Base-by-base conservation (phyloP, 345 rosid genomes). In the Aurinia saxatilis region DNA sequence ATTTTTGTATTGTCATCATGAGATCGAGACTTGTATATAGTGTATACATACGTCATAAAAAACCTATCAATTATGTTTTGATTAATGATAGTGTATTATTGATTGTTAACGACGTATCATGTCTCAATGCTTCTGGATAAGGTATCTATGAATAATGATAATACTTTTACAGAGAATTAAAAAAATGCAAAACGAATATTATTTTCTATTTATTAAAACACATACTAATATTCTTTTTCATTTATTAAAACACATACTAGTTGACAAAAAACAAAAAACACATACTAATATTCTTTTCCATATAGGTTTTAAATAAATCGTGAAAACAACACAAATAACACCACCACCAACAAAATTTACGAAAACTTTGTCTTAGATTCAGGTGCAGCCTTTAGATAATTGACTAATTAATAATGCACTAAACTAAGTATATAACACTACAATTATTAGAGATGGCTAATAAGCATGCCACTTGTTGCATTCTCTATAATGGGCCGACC, bases 391-490 rank as follows among this genome's bases (percentile, higher is more conserved):
- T n/a, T n/a, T n/a, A n/a, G n/a, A n/a, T n/a, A n/a, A n/a, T 36
- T 25, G 27, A 56, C 34, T 21, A 48, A 39, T 48, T 39, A n/a
- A n/a, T 39, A 50, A 10, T 40, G 15, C 34, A 7, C 17, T 31
- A 65, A 14, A 10, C 23, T 38, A 68, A 34, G 16, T 17, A 31
- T 9, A 11, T 41, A 2, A 5, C 54, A 36, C n/a, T n/a, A 35
- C 11, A 68, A 68, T 19, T 51, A 52, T 42, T 59, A 38, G 72
- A 31, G 18, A 11, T 36, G 63, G 36, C 41, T 49, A 30, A 4
- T 49, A 40, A n/a, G 35, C 57, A 61, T 53, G 68, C 63, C 62
- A 60, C 73, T 45, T 53, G 67, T 45, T 53, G 67, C 42, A 60
- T 30, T 25, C 58, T 51, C 7, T 60, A 44, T 44, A 46, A 55